These are phyloP conservation scores for Cenchrus fungigraminus DNA, from an alignment of 176 grass and related monocot species.

Conservation along the genomic window DNA sequence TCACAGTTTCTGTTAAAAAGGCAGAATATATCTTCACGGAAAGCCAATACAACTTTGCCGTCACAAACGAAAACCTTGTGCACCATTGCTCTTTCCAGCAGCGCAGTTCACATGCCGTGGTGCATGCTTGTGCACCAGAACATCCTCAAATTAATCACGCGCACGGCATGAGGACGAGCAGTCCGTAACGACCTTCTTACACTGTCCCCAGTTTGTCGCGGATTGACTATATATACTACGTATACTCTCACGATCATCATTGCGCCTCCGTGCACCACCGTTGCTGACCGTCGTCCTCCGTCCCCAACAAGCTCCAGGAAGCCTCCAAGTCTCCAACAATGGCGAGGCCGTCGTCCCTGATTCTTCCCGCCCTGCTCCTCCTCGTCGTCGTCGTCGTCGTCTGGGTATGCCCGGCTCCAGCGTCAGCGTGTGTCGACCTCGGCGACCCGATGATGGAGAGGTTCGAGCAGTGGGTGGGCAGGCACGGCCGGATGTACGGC, in stretches of 20 bases:
- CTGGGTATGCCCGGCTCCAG: background rate
- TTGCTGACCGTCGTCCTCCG: slow-evolving; percentile 2
- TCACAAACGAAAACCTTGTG: slow-evolving; percentile 21
- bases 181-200: slow-evolving; percentile 36
- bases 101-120: slow-evolving; percentile 40
- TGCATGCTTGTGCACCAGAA: slow-evolving; percentile 44
- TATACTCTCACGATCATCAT: slow-evolving; percentile 3
- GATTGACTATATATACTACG: background rate
- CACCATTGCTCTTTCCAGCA: slow-evolving; percentile 33
- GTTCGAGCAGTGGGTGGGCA: slow-evolving; percentile 65
- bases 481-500: slow-evolving; percentile 52
- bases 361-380: background rate
- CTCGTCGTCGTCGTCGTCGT: background rate
- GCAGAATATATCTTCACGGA: background rate
- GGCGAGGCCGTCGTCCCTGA: background rate
- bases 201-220: background rate
- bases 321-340: slow-evolving; percentile 1
- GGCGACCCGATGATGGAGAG: slow-evolving; percentile 27
- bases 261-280: background rate
- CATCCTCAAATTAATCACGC: slow-evolving; percentile 33
- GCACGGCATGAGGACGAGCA: slow-evolving; percentile 31
- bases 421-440: background rate
- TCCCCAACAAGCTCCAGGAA: background rate
- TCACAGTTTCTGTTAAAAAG: background rate
- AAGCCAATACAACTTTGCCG: background rate